Base-by-base conservation (phyloP, 2,329 filamentous ascomycete genomes). In the Didymella pomorum region DNA sequence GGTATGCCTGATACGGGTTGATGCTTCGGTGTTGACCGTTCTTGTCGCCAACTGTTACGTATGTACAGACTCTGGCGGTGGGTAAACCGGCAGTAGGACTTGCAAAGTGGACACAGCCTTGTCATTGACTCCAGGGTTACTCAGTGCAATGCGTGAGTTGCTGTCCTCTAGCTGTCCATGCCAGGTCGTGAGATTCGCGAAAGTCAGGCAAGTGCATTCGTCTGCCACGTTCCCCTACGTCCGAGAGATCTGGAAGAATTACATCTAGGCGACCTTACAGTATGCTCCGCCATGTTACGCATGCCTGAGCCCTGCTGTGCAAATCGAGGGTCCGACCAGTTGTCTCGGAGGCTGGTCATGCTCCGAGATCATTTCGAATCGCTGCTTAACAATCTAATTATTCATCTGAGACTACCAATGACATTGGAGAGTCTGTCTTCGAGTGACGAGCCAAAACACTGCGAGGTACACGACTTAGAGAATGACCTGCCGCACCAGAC, bases 291-390 rank as follows among this genome's bases (percentile, higher is more conserved):
- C 48, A 18, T 28, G 21, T 21, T 45, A 10, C 16, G 28, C 20
- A 35, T n/a, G 41, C 39, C 31, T 50, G 41, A 54, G 46, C 45
- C 46, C 56, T 60, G 47, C 49, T 54, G 39, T 47, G 31, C 44
- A 31, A 37, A 39, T 29, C 45, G 44, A 35, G 29, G 37, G 47
- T 56, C 43, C 45, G 48, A 58, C 35, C 35, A 60, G 20, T 21
- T 50, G 56, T 62, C 28, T 61, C 49, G 58, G 52, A 54, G 39
- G 23, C 26, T 52, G 20, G 28, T 37, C 47, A 26, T 23, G 42
- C 31, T 48, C 49, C 51, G 35, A 48, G 29, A 21, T 31, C 28
- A 25, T 41, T 41, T 57, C 11, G 57, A 42, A 46, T 28, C 23
- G 14, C 11, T 43, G 35, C 23, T 43, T 51, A 31, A n/a, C 51